These are phyloP conservation scores for Cenchrus americanus DNA, from an alignment of 176 grass and related monocot species.

Conservation along the genomic window DNA sequence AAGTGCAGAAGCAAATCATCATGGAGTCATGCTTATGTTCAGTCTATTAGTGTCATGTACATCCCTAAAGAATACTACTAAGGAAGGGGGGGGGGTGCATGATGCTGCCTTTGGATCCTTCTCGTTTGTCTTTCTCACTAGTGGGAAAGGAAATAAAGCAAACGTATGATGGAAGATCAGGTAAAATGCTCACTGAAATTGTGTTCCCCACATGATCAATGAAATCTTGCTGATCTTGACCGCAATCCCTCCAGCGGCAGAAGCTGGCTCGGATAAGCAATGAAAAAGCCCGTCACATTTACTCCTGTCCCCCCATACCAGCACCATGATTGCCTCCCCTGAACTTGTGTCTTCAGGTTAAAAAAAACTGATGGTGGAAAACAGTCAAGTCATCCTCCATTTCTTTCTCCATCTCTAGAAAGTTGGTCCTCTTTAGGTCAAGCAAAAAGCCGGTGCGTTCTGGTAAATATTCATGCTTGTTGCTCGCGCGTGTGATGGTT, in stretches of 20 bases:
- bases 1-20: not conserved
- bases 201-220: slow-evolving; percentile 44
- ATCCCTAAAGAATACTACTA: not conserved
- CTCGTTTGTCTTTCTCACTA: slow-evolving; percentile 31
- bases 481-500: slow-evolving; percentile 8
- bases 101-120: slow-evolving; percentile 32
- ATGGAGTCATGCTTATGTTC: slow-evolving; percentile 10
- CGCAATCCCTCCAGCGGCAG: slow-evolving; percentile 24
- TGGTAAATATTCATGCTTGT: slow-evolving; percentile 21
- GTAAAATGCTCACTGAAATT: slow-evolving; percentile 47
- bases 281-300: slow-evolving; percentile 37
- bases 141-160: slow-evolving; percentile 39
- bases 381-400: slow-evolving; percentile 17
- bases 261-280: slow-evolving; percentile 31
- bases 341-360: slow-evolving; percentile 38
- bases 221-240: slow-evolving; percentile 43
- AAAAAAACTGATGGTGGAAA: slow-evolving; percentile 10
- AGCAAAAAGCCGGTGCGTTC: slow-evolving; percentile 27
- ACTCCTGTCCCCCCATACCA: slow-evolving; percentile 23
- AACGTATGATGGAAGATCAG: slow-evolving; percentile 44
- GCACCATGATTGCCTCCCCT: slow-evolving; percentile 40
- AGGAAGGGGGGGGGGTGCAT: not conserved
- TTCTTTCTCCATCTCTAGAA: slow-evolving; percentile 43
- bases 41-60: slow-evolving; percentile 5
- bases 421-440: slow-evolving; percentile 46